phyloP scores from a whole-genome alignment of 2,329 filamentous ascomycete species.

The Exophiala dermatitidis region DNA sequence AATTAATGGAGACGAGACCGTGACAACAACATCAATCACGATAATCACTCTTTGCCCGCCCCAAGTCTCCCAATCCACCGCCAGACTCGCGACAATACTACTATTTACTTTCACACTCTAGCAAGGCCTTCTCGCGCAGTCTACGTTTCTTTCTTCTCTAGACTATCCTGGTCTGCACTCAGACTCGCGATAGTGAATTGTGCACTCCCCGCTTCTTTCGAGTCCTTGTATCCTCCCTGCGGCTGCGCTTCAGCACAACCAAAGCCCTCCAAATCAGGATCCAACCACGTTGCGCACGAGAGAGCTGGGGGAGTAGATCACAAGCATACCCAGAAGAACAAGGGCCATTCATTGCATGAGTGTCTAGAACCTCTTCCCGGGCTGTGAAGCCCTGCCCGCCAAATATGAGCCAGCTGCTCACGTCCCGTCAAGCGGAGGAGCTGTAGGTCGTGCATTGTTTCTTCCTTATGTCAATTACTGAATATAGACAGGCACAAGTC shows the following conservation, averaged over 20 bases:
- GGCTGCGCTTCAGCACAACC: too few relatives aligned
- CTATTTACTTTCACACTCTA: too few relatives aligned
- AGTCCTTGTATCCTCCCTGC: too few relatives aligned
- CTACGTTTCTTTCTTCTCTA: too few relatives aligned
- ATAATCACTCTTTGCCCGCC: neutral
- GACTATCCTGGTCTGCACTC: too few relatives aligned
- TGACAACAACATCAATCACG: neutral
- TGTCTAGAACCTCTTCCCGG: neutral
- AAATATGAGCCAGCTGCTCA: constrained; percentile 66
- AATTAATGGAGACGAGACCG: neutral
- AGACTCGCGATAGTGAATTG: too few relatives aligned
- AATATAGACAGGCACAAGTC: constrained; percentile 68
- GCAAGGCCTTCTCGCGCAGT: too few relatives aligned
- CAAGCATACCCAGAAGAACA: neutral
- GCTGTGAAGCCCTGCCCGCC: constrained; percentile 11
- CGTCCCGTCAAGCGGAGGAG: constrained; percentile 76
- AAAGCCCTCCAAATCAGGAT: too few relatives aligned
- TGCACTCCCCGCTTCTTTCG: too few relatives aligned
- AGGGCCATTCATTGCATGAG: constrained; percentile 13
- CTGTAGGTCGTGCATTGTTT: constrained; percentile 55
- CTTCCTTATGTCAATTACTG: constrained; percentile 6
- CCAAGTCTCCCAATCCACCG: neutral
- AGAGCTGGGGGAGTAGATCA: neutral
- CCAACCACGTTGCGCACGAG: too few relatives aligned
- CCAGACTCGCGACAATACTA: too few relatives aligned